Base-by-base conservation (phyloP, 2,329 filamentous ascomycete species). In the Lasiodiplodia sp. region DNA sequence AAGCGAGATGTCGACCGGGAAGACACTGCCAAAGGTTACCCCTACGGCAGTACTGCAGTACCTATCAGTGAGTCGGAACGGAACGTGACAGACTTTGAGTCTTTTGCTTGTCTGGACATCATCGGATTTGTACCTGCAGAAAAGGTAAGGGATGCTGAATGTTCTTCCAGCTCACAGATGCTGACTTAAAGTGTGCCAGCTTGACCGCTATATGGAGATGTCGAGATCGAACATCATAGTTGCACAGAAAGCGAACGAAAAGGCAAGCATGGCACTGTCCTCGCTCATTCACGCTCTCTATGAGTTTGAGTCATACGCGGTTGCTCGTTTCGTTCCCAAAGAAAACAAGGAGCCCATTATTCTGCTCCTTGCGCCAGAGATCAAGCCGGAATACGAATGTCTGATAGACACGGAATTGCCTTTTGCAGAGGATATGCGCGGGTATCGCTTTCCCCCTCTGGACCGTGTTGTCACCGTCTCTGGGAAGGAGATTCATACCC, bases 11-110 rank as follows among this genome's bases (percentile, higher is more conserved):
- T 99, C 31, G 88, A 92, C 34, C 89, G 89, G 69, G 94, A 97
- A 16, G 88, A 93, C 18, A 85, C 99, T 47, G 93, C 93, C n/a
- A 97, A 94, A 78, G 96, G 96, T 0, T 99, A 95, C 75, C 90
- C 93, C 75, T 99, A 99, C 77, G 96, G 96, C 56, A 88, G 94
- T 68, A 97, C 95, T 0, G 93, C 92, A 2, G 95, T 99, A 1
- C 90, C 92, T 72, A 97, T 99, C 72, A 92, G 89, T 72, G 90
- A 94, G 73, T 91, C 91, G 0, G 95, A 99, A 74, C 87, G 91
- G 77, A 93, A 94, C 72, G 89, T 97, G 68, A 97, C 93, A n/a
- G 94, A 92, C 71, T 85, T 97, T 40, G 91, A 96, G 74, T 96
- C 93, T 0, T 80, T 82, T 11, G 90, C 91, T 69, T 86, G 87